Percentiles rank a stretch among this genome's conserved stretches.
Conservation (phyloP, 2,329 filamentous ascomycete genomes). For the Microdochium bolleyi region DNA sequence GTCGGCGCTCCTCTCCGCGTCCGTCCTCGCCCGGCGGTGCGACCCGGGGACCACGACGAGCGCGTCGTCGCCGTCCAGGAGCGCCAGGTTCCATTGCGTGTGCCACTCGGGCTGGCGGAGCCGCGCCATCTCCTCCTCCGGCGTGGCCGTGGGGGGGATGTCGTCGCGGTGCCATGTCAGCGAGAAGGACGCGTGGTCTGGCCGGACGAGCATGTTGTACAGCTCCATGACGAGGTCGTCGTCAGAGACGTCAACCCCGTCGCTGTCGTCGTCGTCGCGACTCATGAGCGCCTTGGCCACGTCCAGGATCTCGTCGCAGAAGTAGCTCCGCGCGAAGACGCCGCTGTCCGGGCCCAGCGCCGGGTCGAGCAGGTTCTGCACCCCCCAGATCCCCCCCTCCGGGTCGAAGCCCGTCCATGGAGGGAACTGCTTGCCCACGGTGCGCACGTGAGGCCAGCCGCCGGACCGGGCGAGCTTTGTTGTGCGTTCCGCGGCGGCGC, state of each 20-base stretch:
- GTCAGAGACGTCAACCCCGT: constrained; percentile 24
- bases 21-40: constrained; percentile 64
- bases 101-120: constrained; percentile 58
- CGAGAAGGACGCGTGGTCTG: constrained; percentile 56
- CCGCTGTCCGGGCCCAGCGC: constrained; percentile 48
- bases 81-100: constrained; percentile 80
- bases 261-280: constrained; percentile 17
- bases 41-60: constrained; percentile 72
- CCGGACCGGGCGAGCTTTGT: constrained; percentile 58
- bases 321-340: constrained; percentile 63
- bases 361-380: constrained; percentile 78
- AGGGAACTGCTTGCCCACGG: constrained; percentile 83
- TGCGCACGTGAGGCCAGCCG: constrained; percentile 73
- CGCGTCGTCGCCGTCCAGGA: constrained; percentile 62
- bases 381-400: constrained; percentile 69
- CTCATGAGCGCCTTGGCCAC: constrained; percentile 59
- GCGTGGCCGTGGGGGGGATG: constrained; percentile 55
- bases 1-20: constrained; percentile 57
- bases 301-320: constrained; percentile 54
- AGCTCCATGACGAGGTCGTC: constrained; percentile 76
- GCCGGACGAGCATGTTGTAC: constrained; percentile 77
- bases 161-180: constrained; percentile 85
- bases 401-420: constrained; percentile 58
- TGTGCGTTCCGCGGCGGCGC: constrained; percentile 47
- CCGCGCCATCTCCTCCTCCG: constrained; percentile 58